phyloP scores from a whole-genome alignment of 2,329 filamentous ascomycete species.

The Trichophyton simii region DNA sequence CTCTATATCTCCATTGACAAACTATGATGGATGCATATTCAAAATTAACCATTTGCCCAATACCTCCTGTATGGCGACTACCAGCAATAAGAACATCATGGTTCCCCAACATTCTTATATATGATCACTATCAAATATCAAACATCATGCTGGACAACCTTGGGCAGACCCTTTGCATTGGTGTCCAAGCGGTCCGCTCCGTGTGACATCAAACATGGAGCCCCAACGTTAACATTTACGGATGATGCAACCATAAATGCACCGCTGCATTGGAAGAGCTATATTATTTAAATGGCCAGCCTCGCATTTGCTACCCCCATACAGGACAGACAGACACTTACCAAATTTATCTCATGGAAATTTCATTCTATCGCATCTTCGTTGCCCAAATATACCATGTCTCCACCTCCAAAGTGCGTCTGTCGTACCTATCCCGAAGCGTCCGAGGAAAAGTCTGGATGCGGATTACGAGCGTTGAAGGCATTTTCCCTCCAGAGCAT shows the following conservation, averaged over 20 bases:
- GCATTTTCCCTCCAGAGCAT: background rate
- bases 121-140: background rate
- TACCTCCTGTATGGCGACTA: no score
- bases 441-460: slow-evolving; percentile 2
- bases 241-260: background rate
- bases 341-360: background rate
- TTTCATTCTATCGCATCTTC: background rate
- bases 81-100: background rate
- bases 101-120: background rate
- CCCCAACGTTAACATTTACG: background rate
- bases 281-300: background rate
- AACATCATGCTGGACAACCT: background rate
- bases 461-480: slow-evolving; percentile 3
- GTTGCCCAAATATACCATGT: background rate
- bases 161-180: background rate
- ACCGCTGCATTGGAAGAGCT: background rate
- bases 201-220: slow-evolving; percentile 6
- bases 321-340: background rate
- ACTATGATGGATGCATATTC: background rate
- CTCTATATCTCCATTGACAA: background rate
- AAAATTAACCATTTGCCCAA: no score
- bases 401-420: slow-evolving; percentile 1
- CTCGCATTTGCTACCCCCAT: background rate
- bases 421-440: background rate
- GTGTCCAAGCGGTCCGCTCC: slow-evolving; percentile 1